Base-by-base conservation (phyloP, 352 stramenopile species). In the Globisporangium parvum region DNA sequence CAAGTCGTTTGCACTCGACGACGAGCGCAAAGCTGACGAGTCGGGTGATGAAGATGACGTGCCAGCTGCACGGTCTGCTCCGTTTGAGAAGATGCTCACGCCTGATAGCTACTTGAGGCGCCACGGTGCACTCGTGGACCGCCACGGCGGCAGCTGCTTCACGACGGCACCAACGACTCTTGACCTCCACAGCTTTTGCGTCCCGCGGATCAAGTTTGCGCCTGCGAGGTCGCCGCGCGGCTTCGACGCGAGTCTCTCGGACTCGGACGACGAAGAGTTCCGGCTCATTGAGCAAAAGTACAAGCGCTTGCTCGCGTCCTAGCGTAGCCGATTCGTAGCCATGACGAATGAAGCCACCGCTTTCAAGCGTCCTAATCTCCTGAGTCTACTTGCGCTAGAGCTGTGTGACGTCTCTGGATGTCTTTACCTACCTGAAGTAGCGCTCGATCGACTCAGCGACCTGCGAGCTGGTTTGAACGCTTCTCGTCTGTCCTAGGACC, bases 251-350 rank as follows among this genome's bases (percentile, higher is more conserved):
- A 23, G 41, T 49, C 41, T 61, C 0, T 85, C 72, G 5, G 81
- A 92, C 59, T 90, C 81, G 21, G 81, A 91, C 26, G 72, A 81
- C 42, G 81, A 90, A 44, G 81, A 92, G 54, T 71, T 90, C 28
- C 68, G 75, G 9, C 71, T 76, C 56, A 92, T 92, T 40, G 79
- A 90, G 60, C 69, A 82, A 31, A 92, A 92, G 51, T 92, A 92
- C 59, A 75, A 73, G 51, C 63, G 59, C 24, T 57, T 83, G 28
- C 66, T 85, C 55, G 57, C 60, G 42, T 57, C 60, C 15, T 37
- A 37, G 31, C 5, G 6, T 8, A 37, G 31, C 12, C 12, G 31
- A 12, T 37, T 8, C 31, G 31, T 37, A 37, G 31, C 1, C 31
- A 12, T 6, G 9, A 12, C 6, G 31, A 37, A 37, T 37, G 31